Base-by-base conservation (phyloP, 2,329 filamentous ascomycete species). In the Ceratocystis diversiconidia region DNA sequence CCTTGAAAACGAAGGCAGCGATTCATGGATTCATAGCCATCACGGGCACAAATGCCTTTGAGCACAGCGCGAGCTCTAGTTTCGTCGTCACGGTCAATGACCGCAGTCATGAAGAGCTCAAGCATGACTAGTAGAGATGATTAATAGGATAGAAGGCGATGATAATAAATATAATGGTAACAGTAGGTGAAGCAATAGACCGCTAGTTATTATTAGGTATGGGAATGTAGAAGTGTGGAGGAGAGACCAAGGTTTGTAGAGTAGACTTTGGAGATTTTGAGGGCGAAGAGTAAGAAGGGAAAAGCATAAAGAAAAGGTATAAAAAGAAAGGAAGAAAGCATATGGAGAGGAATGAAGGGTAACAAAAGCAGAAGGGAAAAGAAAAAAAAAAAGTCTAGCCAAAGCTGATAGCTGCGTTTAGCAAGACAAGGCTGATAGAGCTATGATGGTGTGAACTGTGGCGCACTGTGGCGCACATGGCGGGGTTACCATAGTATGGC, bases 71-170 rank as follows among this genome's bases (percentile, higher is more conserved):
- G 77, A 22, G 79, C 79, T 66, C 74, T 76, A 61, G 75, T 73
- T 44, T 82, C 75, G 69, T 84, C 80, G 67, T 73, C 75, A 65
- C 80, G 77, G 19, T 76, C 75, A 64, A 86, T 77, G 59, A 79
- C 72, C 8, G 80, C 78, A 3, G 82, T 81, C 66, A 85, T 76
- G 70, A 84, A 85, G 19, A 85, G 74, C 72, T 85, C 82, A 70
- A 84, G 79, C 82, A 84, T 85, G 25, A 30, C 25, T 30, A 7
- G 32, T 59, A 59, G 32, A 32, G 17, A 59, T 59, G n/a, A 59
- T 59, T 32, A 32, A 59, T 41, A 41, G 36, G 36, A 59, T 59
- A n/a, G 52, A 59, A 59, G 25, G 28, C 15, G 17, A 30, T 32
- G 32, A 17, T 32, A 36, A 17, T 30, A 59, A n/a, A 59, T 59